Percentiles rank a stretch among this genome's conserved stretches.
Evolutionary conservation across 306 rosid species (phyloP).

Genomic region (Prunus kanzakura): DNA sequence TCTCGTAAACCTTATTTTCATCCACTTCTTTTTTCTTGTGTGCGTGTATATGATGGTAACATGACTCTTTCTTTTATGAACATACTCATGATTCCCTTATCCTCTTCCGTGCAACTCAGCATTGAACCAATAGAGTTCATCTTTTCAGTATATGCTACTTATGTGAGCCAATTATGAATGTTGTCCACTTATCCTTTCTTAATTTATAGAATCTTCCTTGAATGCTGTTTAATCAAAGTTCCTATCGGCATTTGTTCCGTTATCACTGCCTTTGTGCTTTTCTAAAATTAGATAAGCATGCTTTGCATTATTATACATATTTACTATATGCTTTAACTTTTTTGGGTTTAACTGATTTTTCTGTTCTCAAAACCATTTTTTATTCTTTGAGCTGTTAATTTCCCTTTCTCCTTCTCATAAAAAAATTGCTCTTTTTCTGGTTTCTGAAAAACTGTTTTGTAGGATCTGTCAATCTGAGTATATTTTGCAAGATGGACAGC

Average conservation of each 20-base stretch:
- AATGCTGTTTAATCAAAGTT: not conserved
- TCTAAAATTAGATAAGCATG: not conserved
- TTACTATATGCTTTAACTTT: not conserved
- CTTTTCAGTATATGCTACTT: not conserved
- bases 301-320: not conserved
- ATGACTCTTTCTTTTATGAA: not conserved
- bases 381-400: not conserved
- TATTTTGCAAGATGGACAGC: conserved; percentile 68
- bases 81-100: not conserved
- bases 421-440: not conserved
- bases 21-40: not conserved
- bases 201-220: not conserved
- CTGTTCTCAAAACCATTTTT: not conserved
- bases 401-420: not conserved
- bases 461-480: conserved; percentile 16
- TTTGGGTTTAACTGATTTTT: not conserved
- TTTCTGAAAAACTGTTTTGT: conserved; percentile 4
- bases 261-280: not conserved
- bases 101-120: not conserved
- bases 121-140: not conserved
- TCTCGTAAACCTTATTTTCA: not conserved
- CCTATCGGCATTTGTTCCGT: not conserved
- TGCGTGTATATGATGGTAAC: not conserved
- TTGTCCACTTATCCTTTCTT: not conserved
- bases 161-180: not conserved